Evolutionary conservation across 129 eudicot species (phyloP), one percentile per base, ranked within the genome.

Genomic region (Pseudognaphalium luteoalbum): DNA sequence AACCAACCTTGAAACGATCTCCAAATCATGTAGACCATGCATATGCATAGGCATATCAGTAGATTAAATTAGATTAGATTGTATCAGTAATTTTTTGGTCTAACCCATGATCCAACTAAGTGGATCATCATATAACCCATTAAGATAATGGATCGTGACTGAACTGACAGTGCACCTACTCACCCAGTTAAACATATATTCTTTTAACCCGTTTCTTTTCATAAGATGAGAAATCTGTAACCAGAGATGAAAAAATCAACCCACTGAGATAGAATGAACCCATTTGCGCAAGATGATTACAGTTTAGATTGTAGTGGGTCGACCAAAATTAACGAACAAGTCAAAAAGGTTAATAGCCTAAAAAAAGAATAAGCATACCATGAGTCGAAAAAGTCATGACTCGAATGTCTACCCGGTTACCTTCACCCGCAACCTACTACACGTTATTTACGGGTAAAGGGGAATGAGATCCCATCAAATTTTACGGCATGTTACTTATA

Each of bases 1-100:
- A 66, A 41, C 37, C 37, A 34, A 34, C 37, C 60, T 44, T 42
- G 73, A 22, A 42, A 69, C 3, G 35, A 69, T 69, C 60, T 47
- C 29, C 25, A 29, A 69, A 16, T 29, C 35, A 69, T 22, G 52
- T 15, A 21, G 73, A 69, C 20, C 16, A 17, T 25, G 60, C 19
- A 69, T 42, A 44, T 21, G 60, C 60, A 9, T 68, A 69, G 73
- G 60, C 34, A 4, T 11, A 35, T 44, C 14, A 28, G 25, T 14
- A 69, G 12, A 44, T 28, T 17, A 69, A 6, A 51, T 20, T 14
- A 69, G 12, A 44, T 28, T 17, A 69, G 37, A 51, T 20, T 6
- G n/a, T 51, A 51, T 68, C 37, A 29, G 60, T 16, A 20, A 29
- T 34, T 6, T 4, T 22, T 16, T 42, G 15, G 21, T 22, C 73